phyloP scores from a whole-genome alignment of 2,329 filamentous ascomycete species.

The Epichloe glyceriae region DNA sequence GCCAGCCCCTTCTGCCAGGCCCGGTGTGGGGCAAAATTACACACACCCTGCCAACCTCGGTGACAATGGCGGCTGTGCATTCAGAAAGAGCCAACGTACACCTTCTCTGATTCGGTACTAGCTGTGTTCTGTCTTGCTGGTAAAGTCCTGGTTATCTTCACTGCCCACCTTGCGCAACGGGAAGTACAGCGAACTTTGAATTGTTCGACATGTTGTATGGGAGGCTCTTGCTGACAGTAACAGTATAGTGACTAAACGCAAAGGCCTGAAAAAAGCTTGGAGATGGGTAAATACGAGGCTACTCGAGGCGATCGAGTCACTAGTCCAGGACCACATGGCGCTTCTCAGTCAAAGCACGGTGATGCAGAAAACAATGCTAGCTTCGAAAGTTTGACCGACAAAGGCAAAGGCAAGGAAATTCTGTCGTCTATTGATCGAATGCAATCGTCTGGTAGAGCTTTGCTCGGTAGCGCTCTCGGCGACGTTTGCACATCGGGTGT shows the following conservation, averaged over 20 bases:
- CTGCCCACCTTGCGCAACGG: no score
- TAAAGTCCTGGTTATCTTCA: no score
- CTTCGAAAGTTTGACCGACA: not conserved
- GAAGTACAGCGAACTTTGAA: not conserved
- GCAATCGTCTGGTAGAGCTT: conserved; percentile 1
- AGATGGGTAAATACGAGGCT: not conserved
- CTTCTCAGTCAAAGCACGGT: not conserved
- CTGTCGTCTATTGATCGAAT: not conserved
- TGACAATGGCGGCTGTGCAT: no score
- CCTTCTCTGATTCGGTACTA: no score
- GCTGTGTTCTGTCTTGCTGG: no score
- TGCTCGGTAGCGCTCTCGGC: not conserved
- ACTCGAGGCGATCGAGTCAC: not conserved
- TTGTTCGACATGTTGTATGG: no score
- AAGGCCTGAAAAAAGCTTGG: not conserved
- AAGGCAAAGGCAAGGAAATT: conserved; percentile 8
- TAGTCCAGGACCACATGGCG: not conserved
- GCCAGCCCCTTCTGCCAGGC: no score
- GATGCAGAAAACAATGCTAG: not conserved
- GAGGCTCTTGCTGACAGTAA: no score
- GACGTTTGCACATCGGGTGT: not conserved
- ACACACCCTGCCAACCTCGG: no score
- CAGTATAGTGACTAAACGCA: not conserved
- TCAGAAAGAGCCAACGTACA: no score
- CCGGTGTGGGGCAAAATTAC: no score